Base-by-base conservation (phyloP, 768 basidiomycete genomes). In the Leccinum truebloodii region DNA sequence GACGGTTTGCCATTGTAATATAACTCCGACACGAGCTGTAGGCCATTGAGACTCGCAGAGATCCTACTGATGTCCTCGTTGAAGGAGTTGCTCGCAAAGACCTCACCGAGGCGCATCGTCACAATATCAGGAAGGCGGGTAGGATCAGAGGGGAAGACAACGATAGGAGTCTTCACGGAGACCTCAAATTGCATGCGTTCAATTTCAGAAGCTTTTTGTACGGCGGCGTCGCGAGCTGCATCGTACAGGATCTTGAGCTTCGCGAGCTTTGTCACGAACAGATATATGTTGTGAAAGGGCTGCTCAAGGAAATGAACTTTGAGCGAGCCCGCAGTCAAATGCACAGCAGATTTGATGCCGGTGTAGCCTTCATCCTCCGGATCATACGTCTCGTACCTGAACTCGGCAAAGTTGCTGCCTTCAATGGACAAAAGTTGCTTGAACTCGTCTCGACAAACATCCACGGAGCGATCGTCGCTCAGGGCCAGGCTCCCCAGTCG, bases 201-300 rank as follows among this genome's bases (percentile, higher is more conserved):
- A n/a, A 95, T 90, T 73, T 92, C 92, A n/a, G 93, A 86, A 5
- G 95, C 97, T 52, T 84, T 81, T 71, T 98, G 93, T 26, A 92
- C 94, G 41, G 97, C 97, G 22, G 86, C 96, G 70, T 92, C 87
- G 2, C 93, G 91, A 12, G 96, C 95, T 20, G 95, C 86, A 74
- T 99, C 96, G 65, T 98, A 98, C 12, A 98, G 73, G 2, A 90
- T 90, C 77, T 98, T 98, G 67, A 99, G 86, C 63, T 86, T 88
- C 5, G 94, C 92, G 39, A 99, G 85, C 71, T 94, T 91, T 60
- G 85, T 78, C 39, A 94, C 72, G 76, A 95, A 99, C 22, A 86
- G 71, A 71, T 90, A 93, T 32, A 98, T 85, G 65, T 89, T 86
- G 54, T 88, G 93, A n/a, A 98, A 79, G n/a, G 95, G 94, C 56